Percentiles rank a stretch among this genome's conserved stretches.
Conservation (phyloP, 2,329 filamentous ascomycete species). For the Trichothecium roseum region DNA sequence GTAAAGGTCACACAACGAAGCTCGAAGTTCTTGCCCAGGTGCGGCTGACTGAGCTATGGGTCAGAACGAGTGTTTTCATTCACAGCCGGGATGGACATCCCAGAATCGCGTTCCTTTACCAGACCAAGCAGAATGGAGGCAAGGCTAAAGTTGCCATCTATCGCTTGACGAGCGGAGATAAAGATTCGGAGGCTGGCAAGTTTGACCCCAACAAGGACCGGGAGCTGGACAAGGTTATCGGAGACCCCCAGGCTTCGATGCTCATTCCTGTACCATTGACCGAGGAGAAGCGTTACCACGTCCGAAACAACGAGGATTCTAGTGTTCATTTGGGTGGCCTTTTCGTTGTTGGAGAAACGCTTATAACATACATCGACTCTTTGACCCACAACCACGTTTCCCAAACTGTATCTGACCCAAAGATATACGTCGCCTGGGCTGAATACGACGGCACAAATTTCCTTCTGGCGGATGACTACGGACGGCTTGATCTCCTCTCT, state of each 20-base stretch:
- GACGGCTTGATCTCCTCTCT: constrained; percentile 73
- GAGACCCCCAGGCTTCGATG: constrained; percentile 46
- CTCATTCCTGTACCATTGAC: constrained; percentile 53
- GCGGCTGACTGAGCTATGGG: constrained; percentile 47
- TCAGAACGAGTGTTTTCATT: constrained; percentile 47
- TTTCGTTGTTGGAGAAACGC: constrained; percentile 68
- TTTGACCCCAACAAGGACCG: constrained; percentile 47
- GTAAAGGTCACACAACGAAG: constrained; percentile 26
- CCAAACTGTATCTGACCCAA: constrained; percentile 58
- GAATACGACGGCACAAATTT: constrained; percentile 72
- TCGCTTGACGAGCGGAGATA: constrained; percentile 47
- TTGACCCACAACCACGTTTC: constrained; percentile 57
- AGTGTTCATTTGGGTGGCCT: constrained; percentile 58
- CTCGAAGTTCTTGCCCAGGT: constrained; percentile 43
- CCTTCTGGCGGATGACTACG: constrained; percentile 87
- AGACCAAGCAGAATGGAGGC: constrained; percentile 37
- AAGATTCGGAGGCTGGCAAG: constrained; percentile 38
- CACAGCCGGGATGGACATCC: constrained; percentile 49
- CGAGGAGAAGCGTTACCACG: constrained; percentile 49
- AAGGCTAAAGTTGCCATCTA: constrained; percentile 50
- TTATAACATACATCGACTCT: constrained; percentile 77
- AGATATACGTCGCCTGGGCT: constrained; percentile 87
- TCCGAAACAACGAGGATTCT: constrained; percentile 40
- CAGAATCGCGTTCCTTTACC: constrained; percentile 48
- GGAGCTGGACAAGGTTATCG: constrained; percentile 40